These are phyloP conservation scores for Pichia kluyveri DNA, from an alignment of 805 yeast genomes.

Conservation along the genomic window DNA sequence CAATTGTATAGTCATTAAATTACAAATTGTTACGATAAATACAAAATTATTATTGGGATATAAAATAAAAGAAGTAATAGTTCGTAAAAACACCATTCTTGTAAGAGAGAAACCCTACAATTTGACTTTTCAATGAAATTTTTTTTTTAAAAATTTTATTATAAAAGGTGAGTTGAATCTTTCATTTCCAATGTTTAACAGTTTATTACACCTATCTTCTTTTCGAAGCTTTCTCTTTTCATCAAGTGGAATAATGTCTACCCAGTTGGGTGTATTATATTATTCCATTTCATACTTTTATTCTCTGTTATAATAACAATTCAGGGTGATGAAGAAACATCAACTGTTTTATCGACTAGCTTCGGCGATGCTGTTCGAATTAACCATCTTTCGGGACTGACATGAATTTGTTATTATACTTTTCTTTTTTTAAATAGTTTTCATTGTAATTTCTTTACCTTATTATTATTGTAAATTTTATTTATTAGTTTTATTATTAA, in stretches of 20 bases:
- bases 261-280: background rate
- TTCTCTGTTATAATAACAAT: background rate
- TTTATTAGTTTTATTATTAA: background rate
- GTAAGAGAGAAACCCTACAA: too few species aligned
- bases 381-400: constrained; percentile 21
- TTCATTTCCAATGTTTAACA: too few species aligned
- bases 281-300: background rate
- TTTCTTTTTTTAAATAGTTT: background rate
- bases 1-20: background rate
- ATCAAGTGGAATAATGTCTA: background rate
- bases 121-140: too few species aligned
- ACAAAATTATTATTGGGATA: too few species aligned
- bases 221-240: too few species aligned
- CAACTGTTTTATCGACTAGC: constrained; percentile 15
- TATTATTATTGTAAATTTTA: background rate
- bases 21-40: background rate
- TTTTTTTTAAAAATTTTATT: too few species aligned
- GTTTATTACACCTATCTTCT: too few species aligned
- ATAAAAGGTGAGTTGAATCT: too few species aligned
- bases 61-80: too few species aligned
- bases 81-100: too few species aligned
- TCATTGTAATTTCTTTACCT: background rate
- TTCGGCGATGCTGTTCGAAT: constrained; percentile 18
- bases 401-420: background rate
- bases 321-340: constrained; percentile 13